phyloP scores from a whole-genome alignment of 1,284 basidiomycete species.

The Ceratorhiza oryzae-sativae region DNA sequence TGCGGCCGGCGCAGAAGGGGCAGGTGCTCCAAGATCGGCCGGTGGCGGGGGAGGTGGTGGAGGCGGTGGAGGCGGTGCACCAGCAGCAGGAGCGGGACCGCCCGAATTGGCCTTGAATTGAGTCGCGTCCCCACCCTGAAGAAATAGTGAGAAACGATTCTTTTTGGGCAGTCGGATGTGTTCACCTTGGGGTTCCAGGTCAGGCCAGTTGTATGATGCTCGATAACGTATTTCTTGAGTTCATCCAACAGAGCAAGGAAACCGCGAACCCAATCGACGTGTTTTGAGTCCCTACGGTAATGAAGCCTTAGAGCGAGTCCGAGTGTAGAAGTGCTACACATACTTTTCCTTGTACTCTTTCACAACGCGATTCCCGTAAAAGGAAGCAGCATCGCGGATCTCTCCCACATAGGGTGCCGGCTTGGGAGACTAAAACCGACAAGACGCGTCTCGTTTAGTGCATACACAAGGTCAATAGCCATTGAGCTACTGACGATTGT shows the following conservation, averaged over 20 bases:
- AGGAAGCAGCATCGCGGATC: constrained; percentile 87
- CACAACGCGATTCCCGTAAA: constrained; percentile 90
- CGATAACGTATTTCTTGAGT: constrained; percentile 82
- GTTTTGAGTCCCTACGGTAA: constrained; percentile 76
- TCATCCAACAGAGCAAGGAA: constrained; percentile 79
- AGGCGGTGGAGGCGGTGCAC: constrained; percentile 49
- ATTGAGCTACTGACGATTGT: constrained; percentile 63
- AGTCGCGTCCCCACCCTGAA: constrained; percentile 68
- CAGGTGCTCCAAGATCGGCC: constrained; percentile 59
- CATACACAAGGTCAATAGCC: background rate
- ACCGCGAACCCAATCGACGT: constrained; percentile 86
- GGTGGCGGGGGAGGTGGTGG: constrained; percentile 66
- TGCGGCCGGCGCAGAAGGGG: constrained; percentile 54
- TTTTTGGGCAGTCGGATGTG: constrained; percentile 18
- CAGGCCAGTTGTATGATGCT: constrained; percentile 88
- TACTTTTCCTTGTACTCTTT: constrained; percentile 94
- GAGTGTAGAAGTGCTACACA: constrained; percentile 47
- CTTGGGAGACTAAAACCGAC: constrained; percentile 67
- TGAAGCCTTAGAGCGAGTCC: constrained; percentile 22
- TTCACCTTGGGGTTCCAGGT: constrained; percentile 86
- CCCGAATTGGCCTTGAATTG: constrained; percentile 58
- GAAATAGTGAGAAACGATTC: constrained; percentile 22
- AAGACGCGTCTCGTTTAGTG: constrained; percentile 1
- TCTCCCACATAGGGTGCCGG: constrained; percentile 86
- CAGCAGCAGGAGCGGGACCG: constrained; percentile 47